phyloP scores from a whole-genome alignment of 495 filamentous ascomycete species.

The Hypoxylon rickii region DNA sequence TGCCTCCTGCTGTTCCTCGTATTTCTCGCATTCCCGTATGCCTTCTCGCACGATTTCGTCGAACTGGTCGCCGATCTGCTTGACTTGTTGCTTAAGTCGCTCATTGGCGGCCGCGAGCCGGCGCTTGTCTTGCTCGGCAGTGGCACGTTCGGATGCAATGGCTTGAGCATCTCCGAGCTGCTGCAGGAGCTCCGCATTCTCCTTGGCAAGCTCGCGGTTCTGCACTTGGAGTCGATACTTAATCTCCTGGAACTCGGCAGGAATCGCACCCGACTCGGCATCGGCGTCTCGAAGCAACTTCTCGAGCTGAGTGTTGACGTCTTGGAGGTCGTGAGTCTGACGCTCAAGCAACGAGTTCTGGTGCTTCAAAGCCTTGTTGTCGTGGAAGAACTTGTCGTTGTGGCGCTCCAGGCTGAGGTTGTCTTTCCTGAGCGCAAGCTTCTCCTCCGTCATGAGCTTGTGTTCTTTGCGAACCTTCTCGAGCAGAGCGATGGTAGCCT shows the following conservation, averaged over 20 bases:
- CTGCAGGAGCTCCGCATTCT: conserved; percentile 29
- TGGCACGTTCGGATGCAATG: conserved; percentile 8
- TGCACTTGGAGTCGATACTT: conserved; percentile 26
- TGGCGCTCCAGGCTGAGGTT: conserved; percentile 50
- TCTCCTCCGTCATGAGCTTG: conserved; percentile 39
- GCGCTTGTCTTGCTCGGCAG: conserved; percentile 20
- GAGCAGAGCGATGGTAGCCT: conserved; percentile 42
- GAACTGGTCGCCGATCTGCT: conserved; percentile 43
- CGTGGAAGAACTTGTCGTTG: conserved; percentile 52
- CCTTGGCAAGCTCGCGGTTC: conserved; percentile 17
- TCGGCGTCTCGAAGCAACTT: conserved; percentile 36
- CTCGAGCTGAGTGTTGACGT: conserved; percentile 41
- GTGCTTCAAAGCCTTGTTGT: conserved; percentile 50
- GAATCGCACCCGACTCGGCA: conserved; percentile 24
- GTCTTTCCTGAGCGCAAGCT: conserved; percentile 44
- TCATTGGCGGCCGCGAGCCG: conserved; percentile 15
- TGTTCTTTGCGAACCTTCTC: conserved; percentile 40
- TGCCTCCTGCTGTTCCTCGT: conserved; percentile 18
- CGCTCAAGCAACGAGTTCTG: conserved; percentile 43
- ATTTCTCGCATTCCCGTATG: conserved; percentile 13
- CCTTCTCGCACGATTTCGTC: conserved; percentile 24
- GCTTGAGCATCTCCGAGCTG: conserved; percentile 15
- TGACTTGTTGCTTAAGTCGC: conserved; percentile 43
- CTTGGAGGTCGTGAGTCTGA: conserved; percentile 39
- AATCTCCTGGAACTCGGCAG: conserved; percentile 22